phyloP scores from a whole-genome alignment of 2,329 filamentous ascomycete genomes.

The Aphanoascus verrucosus region DNA sequence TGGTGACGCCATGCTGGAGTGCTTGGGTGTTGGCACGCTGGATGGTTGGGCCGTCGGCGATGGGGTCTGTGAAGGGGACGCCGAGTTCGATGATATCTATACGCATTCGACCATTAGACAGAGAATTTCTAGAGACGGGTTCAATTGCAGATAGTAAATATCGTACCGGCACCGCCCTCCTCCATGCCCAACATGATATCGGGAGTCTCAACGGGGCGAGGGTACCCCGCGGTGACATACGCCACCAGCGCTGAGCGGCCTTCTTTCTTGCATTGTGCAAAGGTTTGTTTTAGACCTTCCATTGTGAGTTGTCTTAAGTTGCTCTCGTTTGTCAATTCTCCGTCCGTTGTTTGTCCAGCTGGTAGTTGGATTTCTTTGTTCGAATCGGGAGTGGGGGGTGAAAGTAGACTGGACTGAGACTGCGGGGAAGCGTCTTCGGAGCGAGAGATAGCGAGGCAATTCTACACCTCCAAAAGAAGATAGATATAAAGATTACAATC shows the following conservation, averaged over 20 bases:
- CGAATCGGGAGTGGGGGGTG: background rate
- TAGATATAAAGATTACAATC: background rate
- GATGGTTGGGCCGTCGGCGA: conserved; percentile 94
- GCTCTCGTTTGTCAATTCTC: background rate
- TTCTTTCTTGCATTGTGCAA: conserved; percentile 48
- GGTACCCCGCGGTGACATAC: conserved; percentile 92
- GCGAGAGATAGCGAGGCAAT: background rate
- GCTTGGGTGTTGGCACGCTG: conserved; percentile 90
- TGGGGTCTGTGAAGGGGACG: conserved; percentile 93
- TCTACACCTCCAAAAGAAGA: background rate
- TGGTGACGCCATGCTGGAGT: conserved; percentile 77
- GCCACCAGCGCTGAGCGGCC: conserved; percentile 73
- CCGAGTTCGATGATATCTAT: conserved; percentile 89
- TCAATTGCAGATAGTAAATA: background rate
- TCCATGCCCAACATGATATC: conserved; percentile 82
- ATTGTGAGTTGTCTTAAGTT: conserved; percentile 24
- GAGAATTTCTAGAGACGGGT: background rate
- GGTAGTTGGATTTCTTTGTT: background rate
- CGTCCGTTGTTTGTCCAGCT: background rate
- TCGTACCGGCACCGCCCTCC: conserved; percentile 74
- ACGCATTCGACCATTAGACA: too few relatives aligned
- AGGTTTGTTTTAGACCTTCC: conserved; percentile 47
- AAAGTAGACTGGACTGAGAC: background rate
- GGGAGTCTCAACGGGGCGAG: conserved; percentile 68
- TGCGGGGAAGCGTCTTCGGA: background rate